A percentile compares a stretch with the other conserved stretches of the same genome.
These are phyloP conservation scores for Miscanthus lutarioriparius DNA, from an alignment of 176 grass and related monocot genomes.

Conservation along the genomic window DNA sequence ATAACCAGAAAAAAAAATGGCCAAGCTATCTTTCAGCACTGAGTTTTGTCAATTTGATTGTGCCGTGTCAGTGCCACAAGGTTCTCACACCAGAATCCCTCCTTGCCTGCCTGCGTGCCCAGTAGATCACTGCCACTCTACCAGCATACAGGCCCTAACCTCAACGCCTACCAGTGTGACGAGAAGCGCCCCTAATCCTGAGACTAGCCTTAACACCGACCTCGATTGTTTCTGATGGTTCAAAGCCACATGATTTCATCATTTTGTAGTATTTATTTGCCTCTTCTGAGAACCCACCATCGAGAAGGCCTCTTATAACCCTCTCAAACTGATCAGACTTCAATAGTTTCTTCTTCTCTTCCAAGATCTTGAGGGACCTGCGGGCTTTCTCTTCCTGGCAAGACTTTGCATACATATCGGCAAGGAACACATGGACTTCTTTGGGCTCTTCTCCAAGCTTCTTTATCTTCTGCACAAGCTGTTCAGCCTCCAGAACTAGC, in stretches of 20 bases:
- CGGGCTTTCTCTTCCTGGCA: constrained; percentile 51
- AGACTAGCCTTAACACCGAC: constrained; percentile 29
- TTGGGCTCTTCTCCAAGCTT: constrained; percentile 58
- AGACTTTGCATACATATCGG: constrained; percentile 68
- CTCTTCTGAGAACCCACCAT: constrained; percentile 57
- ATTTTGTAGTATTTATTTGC: constrained; percentile 60
- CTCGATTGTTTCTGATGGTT: constrained; percentile 39
- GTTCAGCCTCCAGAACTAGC: constrained; percentile 75
- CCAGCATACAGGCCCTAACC: background rate
- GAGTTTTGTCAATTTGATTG: background rate
- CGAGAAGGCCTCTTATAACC: constrained; percentile 55
- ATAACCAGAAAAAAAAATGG: background rate
- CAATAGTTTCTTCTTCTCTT: constrained; percentile 63
- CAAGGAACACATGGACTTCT: constrained; percentile 78
- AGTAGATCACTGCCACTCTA: constrained; percentile 1
- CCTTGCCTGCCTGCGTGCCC: background rate
- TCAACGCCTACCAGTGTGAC: background rate
- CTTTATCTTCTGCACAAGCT: constrained; percentile 48
- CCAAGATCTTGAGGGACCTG: constrained; percentile 75
- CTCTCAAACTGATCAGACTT: constrained; percentile 69
- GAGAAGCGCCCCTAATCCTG: background rate
- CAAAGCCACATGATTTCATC: constrained; percentile 69
- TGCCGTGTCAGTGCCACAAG: background rate
- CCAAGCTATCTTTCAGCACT: background rate
- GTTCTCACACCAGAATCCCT: constrained; percentile 8